phyloP scores from a whole-genome alignment of 768 basidiomycete species.

The Gloeophyllum trabeum region DNA sequence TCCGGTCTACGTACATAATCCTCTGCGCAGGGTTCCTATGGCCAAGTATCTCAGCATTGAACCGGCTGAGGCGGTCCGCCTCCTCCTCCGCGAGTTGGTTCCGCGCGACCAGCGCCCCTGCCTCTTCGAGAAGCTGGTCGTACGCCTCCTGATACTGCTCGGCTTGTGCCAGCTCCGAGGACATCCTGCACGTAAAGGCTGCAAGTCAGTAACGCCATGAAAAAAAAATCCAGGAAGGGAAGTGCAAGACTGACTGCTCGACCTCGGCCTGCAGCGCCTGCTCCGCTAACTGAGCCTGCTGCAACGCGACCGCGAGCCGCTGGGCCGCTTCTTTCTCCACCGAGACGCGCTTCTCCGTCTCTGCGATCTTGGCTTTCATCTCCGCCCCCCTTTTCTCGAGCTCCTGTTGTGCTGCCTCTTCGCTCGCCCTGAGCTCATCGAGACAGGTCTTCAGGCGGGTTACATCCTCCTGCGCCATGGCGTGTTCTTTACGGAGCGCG shows the following conservation, averaged over 20 bases:
- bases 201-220: not conserved
- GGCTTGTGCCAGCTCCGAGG: constrained; percentile 42
- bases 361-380: constrained; percentile 1
- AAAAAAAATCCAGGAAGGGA: not conserved
- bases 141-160: constrained; percentile 68
- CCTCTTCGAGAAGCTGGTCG: constrained; percentile 47
- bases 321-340: constrained; percentile 27
- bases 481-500: not conserved
- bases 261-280: constrained; percentile 59
- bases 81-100: constrained; percentile 79
- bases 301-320: constrained; percentile 35
- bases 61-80: constrained; percentile 57
- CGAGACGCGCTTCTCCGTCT: constrained; percentile 2
- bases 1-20: constrained; percentile 78
- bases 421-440: not conserved
- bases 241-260: constrained; percentile 39
- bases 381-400: not conserved
- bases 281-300: constrained; percentile 53
- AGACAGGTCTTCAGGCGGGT: not conserved
- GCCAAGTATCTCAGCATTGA: constrained; percentile 80
- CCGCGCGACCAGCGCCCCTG: constrained; percentile 50
- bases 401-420: not conserved
- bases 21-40: constrained; percentile 80
- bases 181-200: too few relatives aligned
- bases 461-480: not conserved